A percentile compares a stretch with the other conserved stretches of the same genome.
Conservation (phyloP, 1,139 yeast species). For the Suhomyces coccinellae region DNA sequence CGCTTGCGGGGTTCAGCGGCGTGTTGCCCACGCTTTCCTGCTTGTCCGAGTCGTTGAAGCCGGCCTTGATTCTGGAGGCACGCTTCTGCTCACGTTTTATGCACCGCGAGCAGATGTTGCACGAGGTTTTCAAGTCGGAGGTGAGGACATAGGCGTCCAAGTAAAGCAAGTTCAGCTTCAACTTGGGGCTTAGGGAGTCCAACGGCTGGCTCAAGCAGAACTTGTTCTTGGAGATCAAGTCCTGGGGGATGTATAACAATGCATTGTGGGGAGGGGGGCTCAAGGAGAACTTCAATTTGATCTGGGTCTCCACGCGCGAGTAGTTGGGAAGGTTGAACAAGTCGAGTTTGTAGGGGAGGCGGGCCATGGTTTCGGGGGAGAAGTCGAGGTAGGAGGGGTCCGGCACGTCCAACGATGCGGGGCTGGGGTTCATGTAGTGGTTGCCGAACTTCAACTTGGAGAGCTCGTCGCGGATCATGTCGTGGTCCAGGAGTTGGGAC, state of each 20-base stretch:
- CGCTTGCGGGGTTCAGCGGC: conserved; percentile 24
- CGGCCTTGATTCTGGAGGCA: conserved; percentile 83
- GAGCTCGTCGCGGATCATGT: conserved; percentile 51
- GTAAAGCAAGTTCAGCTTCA: conserved; percentile 55
- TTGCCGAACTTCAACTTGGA: conserved; percentile 60
- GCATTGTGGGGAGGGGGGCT: conserved; percentile 74
- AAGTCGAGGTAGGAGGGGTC: conserved; percentile 41
- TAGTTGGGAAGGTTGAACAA: conserved; percentile 68
- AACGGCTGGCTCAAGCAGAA: conserved; percentile 59
- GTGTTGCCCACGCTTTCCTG: conserved; percentile 9
- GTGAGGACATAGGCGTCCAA: conserved; percentile 71
- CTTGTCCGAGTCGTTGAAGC: conserved; percentile 50
- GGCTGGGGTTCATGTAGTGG: conserved; percentile 41
- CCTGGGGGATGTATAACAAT: conserved; percentile 77
- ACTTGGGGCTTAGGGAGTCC: conserved; percentile 42
- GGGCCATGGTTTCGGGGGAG: conserved; percentile 35
- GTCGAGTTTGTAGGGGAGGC: conserved; percentile 58
- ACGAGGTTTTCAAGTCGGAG: conserved; percentile 50
- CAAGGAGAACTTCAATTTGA: conserved; percentile 66
- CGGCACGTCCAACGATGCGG: conserved; percentile 32
- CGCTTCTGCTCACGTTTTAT: conserved; percentile 89
- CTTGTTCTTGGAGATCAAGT: conserved; percentile 79
- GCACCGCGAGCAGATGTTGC: conserved; percentile 84
- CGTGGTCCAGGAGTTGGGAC: conserved; percentile 37
- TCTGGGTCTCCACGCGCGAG: conserved; percentile 94